phyloP scores from a whole-genome alignment of 306 rosid species.

The Cicer judaicum region DNA sequence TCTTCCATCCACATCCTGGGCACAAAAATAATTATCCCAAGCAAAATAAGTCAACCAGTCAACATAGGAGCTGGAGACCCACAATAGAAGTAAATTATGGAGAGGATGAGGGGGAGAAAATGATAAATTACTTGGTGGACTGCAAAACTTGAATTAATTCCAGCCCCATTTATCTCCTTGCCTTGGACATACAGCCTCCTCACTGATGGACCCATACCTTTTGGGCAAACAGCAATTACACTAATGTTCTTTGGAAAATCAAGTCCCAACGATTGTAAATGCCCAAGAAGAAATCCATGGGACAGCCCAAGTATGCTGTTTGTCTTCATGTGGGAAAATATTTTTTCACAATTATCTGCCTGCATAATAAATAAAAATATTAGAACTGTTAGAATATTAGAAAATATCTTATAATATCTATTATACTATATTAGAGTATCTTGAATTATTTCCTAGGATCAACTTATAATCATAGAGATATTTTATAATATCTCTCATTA shows the following conservation, averaged over 20 bases:
- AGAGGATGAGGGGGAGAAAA: neutral
- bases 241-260: conserved; percentile 88
- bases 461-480: too few species aligned
- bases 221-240: conserved; percentile 95
- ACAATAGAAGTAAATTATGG: neutral
- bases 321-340: conserved; percentile 89
- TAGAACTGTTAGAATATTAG: neutral
- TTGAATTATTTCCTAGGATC: too few species aligned
- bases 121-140: conserved; percentile 75
- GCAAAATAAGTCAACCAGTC: conserved; percentile 11
- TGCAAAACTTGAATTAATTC: conserved; percentile 90
- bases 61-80: conserved; percentile 7
- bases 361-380: conserved; percentile 48
- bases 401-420: too few species aligned
- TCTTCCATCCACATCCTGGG: conserved; percentile 85
- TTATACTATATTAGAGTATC: too few species aligned
- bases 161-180: conserved; percentile 95
- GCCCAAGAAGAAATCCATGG: conserved; percentile 97
- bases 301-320: conserved; percentile 94
- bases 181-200: conserved; percentile 98
- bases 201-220: conserved; percentile 99
- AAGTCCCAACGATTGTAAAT: conserved; percentile 78
- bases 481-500: too few species aligned
- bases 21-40: conserved; percentile 18
- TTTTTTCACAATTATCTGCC: conserved; percentile 86